phyloP scores from a whole-genome alignment of 768 basidiomycete species.

The Mrakia gelida region DNA sequence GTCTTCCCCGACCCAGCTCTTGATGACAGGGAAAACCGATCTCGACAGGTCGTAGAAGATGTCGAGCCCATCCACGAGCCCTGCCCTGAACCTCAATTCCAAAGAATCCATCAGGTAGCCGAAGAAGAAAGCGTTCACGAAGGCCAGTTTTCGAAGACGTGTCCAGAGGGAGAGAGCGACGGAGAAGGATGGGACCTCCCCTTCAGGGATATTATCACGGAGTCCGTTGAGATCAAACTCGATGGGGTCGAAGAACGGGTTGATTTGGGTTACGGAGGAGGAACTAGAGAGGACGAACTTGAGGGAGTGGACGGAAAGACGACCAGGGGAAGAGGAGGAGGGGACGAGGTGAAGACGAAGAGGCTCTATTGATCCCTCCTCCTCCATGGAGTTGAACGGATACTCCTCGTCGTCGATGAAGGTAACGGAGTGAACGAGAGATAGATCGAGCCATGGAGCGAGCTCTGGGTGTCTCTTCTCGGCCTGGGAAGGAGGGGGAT shows the following conservation, averaged over 20 bases:
- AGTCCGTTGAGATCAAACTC: not conserved
- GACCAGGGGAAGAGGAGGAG: not conserved
- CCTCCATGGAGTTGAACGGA: not conserved
- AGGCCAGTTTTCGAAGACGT: not conserved
- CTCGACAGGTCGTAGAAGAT: too few relatives aligned
- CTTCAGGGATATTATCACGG: not conserved
- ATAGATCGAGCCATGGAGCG: not conserved
- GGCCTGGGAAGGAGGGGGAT: not conserved
- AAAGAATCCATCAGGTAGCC: too few relatives aligned
- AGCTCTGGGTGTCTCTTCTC: not conserved
- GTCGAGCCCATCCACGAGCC: too few relatives aligned
- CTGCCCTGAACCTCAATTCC: too few relatives aligned
- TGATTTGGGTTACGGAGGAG: not conserved
- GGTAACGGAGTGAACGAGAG: not conserved
- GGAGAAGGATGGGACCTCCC: not conserved
- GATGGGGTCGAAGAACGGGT: not conserved
- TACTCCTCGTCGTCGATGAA: not conserved
- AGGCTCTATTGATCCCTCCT: not conserved
- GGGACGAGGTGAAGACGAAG: not conserved
- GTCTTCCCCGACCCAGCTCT: too few relatives aligned
- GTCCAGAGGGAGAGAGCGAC: not conserved
- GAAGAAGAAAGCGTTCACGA: not conserved
- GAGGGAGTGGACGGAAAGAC: not conserved
- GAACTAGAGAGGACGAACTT: not conserved
- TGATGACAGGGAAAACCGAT: too few relatives aligned